Percentiles rank a stretch among this genome's conserved stretches.
phyloP scores from a whole-genome alignment of 352 stramenopile genomes.

The Phytopythium boreale region DNA sequence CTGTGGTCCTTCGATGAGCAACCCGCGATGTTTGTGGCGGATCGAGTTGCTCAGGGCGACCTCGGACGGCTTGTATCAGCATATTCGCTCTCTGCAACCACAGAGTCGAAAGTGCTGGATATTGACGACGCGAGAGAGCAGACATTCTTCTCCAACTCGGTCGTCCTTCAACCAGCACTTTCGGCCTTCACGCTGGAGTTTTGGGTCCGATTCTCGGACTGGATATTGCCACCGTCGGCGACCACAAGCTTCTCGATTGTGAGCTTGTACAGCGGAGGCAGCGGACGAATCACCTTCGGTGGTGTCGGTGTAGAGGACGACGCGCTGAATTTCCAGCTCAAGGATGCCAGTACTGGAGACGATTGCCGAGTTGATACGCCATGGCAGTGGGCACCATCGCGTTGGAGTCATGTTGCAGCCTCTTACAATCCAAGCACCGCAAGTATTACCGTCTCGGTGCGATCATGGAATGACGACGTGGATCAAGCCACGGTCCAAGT shows the following conservation, averaged over 20 bases:
- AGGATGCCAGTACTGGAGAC: conserved; percentile 13
- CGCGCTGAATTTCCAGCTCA: conserved; percentile 27
- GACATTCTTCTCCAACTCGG: conserved; percentile 51
- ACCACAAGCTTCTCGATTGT: conserved; percentile 7
- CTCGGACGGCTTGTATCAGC: conserved; percentile 11
- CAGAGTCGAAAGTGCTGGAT: conserved; percentile 16
- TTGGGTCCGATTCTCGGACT: conserved; percentile 32
- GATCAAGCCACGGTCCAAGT: conserved; percentile 8
- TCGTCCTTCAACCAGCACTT: conserved; percentile 43
- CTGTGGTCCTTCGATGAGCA: conserved; percentile 58
- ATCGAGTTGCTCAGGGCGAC: not conserved
- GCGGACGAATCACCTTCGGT: conserved; percentile 12
- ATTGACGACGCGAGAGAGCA: conserved; percentile 47
- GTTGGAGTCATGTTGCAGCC: conserved; percentile 56
- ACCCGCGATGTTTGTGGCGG: conserved; percentile 18
- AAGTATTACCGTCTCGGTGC: conserved; percentile 36
- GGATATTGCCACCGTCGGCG: not conserved
- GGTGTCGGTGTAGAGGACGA: conserved; percentile 12
- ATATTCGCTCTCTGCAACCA: conserved; percentile 9
- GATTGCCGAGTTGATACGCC: conserved; percentile 13
- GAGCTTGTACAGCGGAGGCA: conserved; percentile 7
- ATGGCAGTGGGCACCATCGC: not conserved
- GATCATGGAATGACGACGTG: conserved; percentile 8
- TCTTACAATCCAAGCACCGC: conserved; percentile 51
- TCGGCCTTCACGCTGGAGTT: conserved; percentile 64